Conservation (phyloP, 176 grass and related monocot genomes). For the Aegilops speltoides region DNA sequence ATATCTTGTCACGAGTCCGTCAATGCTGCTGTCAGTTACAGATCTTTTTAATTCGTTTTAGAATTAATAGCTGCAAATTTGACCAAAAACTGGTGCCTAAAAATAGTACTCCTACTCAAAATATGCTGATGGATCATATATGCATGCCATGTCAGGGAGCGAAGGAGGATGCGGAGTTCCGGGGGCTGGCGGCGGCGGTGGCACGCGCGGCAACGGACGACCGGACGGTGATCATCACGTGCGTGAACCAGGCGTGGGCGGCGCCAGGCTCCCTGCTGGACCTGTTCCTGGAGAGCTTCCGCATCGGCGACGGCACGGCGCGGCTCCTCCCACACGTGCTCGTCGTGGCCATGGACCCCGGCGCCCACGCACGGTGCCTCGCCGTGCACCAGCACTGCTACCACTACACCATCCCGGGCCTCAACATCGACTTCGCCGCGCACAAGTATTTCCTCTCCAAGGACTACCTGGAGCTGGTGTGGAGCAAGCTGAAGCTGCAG, state of each 20-base stretch:
- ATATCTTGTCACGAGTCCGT: not conserved
- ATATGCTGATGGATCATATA: too few species aligned
- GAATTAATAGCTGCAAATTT: not conserved
- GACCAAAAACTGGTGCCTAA: not conserved
- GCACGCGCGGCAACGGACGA: conserved; percentile 44
- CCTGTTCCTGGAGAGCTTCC: conserved; percentile 83
- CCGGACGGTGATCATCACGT: conserved; percentile 78
- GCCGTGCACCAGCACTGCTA: conserved; percentile 64
- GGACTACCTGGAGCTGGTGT: conserved; percentile 73
- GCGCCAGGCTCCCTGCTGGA: conserved; percentile 60
- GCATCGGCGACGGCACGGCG: conserved; percentile 53
- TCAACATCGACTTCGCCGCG: conserved; percentile 53
- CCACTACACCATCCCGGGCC: conserved; percentile 35
- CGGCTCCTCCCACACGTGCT: conserved; percentile 63
- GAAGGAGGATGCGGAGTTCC: conserved; percentile 3
- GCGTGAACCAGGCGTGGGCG: conserved; percentile 66
- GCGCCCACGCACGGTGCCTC: conserved; percentile 48
- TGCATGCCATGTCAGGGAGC: not conserved
- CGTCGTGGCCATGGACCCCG: conserved; percentile 63
- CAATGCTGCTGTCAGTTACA: not conserved
- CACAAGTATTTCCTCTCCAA: conserved; percentile 60
- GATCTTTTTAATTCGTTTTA: not conserved
- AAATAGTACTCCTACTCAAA: not conserved
- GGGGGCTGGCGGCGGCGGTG: conserved; percentile 28
- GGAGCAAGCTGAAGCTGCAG: conserved; percentile 75